phyloP scores from a whole-genome alignment of 1,284 basidiomycete genomes.

The Ceratobasidium sp. region DNA sequence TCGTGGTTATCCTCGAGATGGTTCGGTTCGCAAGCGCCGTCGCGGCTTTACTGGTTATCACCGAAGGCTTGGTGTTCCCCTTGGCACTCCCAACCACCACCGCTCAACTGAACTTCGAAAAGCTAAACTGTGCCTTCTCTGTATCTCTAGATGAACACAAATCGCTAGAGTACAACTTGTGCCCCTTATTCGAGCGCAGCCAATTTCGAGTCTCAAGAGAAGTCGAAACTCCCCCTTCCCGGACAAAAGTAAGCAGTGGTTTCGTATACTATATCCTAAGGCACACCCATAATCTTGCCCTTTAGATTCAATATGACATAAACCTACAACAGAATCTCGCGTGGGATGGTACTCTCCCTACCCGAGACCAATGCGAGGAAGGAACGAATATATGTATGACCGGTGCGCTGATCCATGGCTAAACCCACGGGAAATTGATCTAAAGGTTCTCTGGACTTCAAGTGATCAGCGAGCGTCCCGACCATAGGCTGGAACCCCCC shows the following conservation, averaged over 20 bases:
- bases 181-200: conserved; percentile 11
- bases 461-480: conserved; percentile 41
- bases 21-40: not conserved
- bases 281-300: not conserved
- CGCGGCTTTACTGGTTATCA: conserved; percentile 1
- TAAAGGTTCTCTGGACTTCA: not conserved
- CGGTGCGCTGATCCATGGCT: not conserved
- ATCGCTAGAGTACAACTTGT: conserved; percentile 32
- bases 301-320: conserved; percentile 38
- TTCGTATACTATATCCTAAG: not conserved
- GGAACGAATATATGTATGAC: conserved; percentile 42
- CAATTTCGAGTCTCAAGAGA: conserved; percentile 32
- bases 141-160: not conserved
- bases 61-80: not conserved
- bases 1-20: conserved; percentile 4
- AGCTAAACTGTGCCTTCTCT: conserved; percentile 18
- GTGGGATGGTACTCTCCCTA: conserved; percentile 43
- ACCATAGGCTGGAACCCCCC: conserved; percentile 36
- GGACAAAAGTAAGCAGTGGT: conserved; percentile 18
- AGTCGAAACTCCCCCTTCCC: conserved; percentile 38
- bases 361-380: conserved; percentile 32
- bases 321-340: not conserved
- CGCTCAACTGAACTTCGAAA: not conserved
- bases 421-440: not conserved
- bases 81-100: conserved; percentile 24